Evolutionary conservation across 139 green algal species (phyloP).

Genomic region (Dunaliella sp.): DNA sequence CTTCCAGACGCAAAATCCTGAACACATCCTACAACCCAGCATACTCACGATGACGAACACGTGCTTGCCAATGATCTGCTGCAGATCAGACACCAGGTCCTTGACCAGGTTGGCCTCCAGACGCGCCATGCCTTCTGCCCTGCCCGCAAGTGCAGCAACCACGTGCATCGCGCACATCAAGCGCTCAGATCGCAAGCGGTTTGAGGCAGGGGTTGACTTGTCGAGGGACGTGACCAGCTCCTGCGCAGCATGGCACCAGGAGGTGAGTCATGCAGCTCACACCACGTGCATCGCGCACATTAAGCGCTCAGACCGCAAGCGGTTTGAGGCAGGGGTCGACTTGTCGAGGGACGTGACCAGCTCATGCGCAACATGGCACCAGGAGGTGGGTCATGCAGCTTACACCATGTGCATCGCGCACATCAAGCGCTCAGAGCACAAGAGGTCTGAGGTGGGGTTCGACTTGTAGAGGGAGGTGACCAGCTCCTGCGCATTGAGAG

Average conservation of each 20-base stretch:
- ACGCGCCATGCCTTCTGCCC: slow-evolving; percentile 14
- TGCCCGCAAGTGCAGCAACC: slow-evolving; percentile 19
- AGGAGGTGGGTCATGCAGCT: too few relatives aligned
- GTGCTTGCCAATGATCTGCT: slow-evolving; percentile 50
- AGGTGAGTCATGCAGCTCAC: too few relatives aligned
- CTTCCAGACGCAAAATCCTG: too few relatives aligned
- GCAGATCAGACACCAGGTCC: slow-evolving; percentile 58
- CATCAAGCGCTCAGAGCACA: neutral
- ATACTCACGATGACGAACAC: slow-evolving; percentile 37
- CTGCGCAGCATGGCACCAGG: too few relatives aligned
- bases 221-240: neutral
- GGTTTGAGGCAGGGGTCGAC: neutral
- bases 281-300: neutral
- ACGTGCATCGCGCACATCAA: neutral
- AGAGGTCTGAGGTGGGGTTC: neutral
- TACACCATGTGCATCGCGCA: neutral
- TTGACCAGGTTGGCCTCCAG: slow-evolving; percentile 29
- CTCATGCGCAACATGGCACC: too few relatives aligned
- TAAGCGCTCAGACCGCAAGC: neutral
- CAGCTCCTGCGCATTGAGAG: too few relatives aligned
- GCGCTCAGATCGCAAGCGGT: neutral
- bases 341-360: neutral
- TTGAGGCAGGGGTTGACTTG: neutral
- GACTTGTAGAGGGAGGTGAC: neutral
- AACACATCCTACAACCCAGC: too few relatives aligned